These are phyloP conservation scores for Oenanthe javanica DNA, from an alignment of 140 eudicot genomes.

Conservation along the genomic window DNA sequence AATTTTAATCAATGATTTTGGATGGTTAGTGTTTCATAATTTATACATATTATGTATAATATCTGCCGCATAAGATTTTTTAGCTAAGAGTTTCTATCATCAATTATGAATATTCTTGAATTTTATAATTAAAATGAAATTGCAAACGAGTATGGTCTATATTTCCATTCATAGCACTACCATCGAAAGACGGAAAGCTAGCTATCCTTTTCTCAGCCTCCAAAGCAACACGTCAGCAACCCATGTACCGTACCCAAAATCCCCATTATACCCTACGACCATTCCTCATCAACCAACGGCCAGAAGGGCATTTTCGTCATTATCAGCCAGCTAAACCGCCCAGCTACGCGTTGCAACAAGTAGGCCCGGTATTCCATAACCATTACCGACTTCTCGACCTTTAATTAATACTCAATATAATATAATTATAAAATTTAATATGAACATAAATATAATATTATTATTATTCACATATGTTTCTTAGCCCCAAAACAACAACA, in stretches of 20 bases:
- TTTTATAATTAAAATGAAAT: no score
- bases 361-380: conserved; percentile 9
- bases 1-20: no score
- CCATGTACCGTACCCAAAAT: background rate
- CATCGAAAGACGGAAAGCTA: background rate
- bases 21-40: no score
- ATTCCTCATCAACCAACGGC: background rate
- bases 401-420: background rate
- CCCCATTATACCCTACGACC: background rate
- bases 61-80: no score
- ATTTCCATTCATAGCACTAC: conserved; percentile 5
- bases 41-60: no score
- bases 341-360: conserved; percentile 9
- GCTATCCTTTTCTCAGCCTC: conserved; percentile 12
- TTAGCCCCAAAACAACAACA: background rate
- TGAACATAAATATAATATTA: background rate
- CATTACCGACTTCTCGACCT: conserved; percentile 12
- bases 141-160: background rate
- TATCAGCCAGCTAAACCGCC: background rate
- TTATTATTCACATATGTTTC: background rate
- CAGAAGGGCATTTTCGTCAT: background rate
- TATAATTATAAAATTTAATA: background rate
- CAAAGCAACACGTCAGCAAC: conserved; percentile 19
- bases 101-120: no score
- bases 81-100: no score